A percentile compares a stretch with the other conserved stretches of the same genome.
phyloP scores from a whole-genome alignment of 2,329 filamentous ascomycete species.

The Alternaria sp. region DNA sequence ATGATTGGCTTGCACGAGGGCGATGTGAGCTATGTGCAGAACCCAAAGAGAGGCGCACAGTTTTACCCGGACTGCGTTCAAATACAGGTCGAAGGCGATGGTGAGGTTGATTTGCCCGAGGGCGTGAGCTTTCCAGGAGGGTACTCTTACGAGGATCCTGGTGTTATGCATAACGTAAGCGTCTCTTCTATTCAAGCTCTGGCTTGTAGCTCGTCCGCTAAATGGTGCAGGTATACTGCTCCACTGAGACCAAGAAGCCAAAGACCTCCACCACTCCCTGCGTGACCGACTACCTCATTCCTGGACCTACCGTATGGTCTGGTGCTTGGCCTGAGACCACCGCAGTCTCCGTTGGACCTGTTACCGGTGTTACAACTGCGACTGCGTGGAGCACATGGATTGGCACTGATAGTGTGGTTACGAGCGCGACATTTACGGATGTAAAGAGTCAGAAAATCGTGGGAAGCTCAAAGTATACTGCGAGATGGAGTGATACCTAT shows the following conservation, averaged over 20 bases:
- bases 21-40: constrained; percentile 39
- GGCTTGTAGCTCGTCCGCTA: not conserved
- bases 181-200: not conserved
- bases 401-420: constrained; percentile 31
- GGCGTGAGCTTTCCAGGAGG: constrained; percentile 58
- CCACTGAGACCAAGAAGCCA: constrained; percentile 42
- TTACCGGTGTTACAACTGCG: constrained; percentile 39
- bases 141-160: constrained; percentile 50
- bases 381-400: constrained; percentile 45
- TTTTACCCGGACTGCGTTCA: constrained; percentile 57
- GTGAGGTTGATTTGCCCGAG: constrained; percentile 40
- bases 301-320: constrained; percentile 52
- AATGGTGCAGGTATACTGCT: constrained; percentile 45
- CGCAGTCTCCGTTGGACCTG: constrained; percentile 39
- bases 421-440: constrained; percentile 36
- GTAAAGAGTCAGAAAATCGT: constrained; percentile 35
- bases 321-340: constrained; percentile 48
- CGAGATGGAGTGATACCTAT: constrained; percentile 33
- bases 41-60: constrained; percentile 47
- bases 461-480: constrained; percentile 33
- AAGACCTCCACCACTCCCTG: constrained; percentile 36
- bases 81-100: constrained; percentile 49
- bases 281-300: constrained; percentile 51
- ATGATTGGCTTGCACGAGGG: constrained; percentile 57
- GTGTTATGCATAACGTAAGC: constrained; percentile 50